Evolutionary conservation across 306 rosid genomes (phyloP).

Genomic region (Cotoneaster glaucophyllus): DNA sequence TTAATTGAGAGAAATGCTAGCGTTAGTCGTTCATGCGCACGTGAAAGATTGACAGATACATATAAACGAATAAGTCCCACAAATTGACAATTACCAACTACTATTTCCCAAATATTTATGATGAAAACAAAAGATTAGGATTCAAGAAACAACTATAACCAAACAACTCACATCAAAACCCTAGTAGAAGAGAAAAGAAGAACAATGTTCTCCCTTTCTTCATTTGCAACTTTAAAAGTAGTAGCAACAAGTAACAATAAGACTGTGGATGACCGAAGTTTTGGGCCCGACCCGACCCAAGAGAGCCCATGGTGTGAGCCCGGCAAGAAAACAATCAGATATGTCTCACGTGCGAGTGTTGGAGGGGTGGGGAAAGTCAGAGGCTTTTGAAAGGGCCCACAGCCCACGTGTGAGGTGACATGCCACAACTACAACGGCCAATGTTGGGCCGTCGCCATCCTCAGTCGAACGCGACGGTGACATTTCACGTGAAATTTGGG

Average conservation of each 20-base stretch:
- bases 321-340: conserved; percentile 35
- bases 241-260: neutral
- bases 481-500: conserved; percentile 44
- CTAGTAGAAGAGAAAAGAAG: neutral
- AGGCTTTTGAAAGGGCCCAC: conserved; percentile 9
- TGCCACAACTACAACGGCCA: conserved; percentile 11
- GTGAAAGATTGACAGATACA: neutral
- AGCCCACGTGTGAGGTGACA: conserved; percentile 48
- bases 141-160: neutral
- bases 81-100: neutral
- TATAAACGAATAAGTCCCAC: neutral
- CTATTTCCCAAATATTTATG: neutral
- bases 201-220: neutral
- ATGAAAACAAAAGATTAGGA: neutral
- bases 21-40: neutral
- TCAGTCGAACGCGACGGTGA: conserved; percentile 6
- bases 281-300: conserved; percentile 21
- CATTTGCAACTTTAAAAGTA: too few species aligned
- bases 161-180: neutral
- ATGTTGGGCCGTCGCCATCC: conserved; percentile 35
- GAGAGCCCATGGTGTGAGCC: conserved; percentile 25
- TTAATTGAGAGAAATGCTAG: neutral
- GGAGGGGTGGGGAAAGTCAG: neutral
- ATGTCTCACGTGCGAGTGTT: conserved; percentile 54
- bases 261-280: conserved; percentile 11